A percentile compares a stretch with the other conserved stretches of the same genome.
These are phyloP conservation scores for Xylariaceae sp. DNA, from an alignment of 2,329 filamentous ascomycete genomes.

Conservation along the genomic window DNA sequence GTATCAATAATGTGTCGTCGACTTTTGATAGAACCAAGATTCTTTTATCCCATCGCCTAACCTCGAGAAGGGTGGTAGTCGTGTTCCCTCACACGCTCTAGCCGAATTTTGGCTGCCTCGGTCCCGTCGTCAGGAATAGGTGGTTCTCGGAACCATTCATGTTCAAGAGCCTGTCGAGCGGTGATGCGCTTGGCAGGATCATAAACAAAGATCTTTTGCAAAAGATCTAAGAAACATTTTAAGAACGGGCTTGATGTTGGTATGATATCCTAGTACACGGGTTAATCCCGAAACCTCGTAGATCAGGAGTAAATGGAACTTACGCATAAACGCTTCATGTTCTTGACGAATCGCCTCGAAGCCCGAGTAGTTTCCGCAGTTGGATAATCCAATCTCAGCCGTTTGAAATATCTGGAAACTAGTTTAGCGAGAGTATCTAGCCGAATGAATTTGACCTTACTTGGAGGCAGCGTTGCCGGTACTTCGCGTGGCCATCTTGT, in stretches of 20 bases:
- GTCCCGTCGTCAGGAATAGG: slow-evolving; percentile 68
- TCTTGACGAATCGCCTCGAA: slow-evolving; percentile 68
- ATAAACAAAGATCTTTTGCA: slow-evolving; percentile 70
- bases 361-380: slow-evolving; percentile 64
- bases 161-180: slow-evolving; percentile 66
- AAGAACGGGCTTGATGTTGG: slow-evolving; percentile 62
- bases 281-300: slow-evolving; percentile 22
- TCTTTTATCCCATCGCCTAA: slow-evolving; percentile 26
- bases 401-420: slow-evolving; percentile 64
- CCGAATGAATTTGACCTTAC: slow-evolving; percentile 43
- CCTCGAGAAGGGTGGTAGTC: slow-evolving; percentile 36
- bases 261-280: slow-evolving; percentile 61
- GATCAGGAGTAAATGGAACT: slow-evolving; percentile 30
- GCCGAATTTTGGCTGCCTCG: slow-evolving; percentile 66
- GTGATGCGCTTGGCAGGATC: slow-evolving; percentile 67
- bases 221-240: slow-evolving; percentile 64
- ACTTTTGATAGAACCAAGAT: slow-evolving; percentile 12
- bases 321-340: slow-evolving; percentile 71
- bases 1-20: slow-evolving; percentile 23
- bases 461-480: slow-evolving; percentile 65
- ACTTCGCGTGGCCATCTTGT: slow-evolving; percentile 59
- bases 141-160: slow-evolving; percentile 69
- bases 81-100: slow-evolving; percentile 53
- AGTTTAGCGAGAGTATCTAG: slow-evolving; percentile 35
- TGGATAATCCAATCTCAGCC: slow-evolving; percentile 67